Conservation (phyloP, 2,329 filamentous ascomycete species). For the Clathrospora elynae region DNA sequence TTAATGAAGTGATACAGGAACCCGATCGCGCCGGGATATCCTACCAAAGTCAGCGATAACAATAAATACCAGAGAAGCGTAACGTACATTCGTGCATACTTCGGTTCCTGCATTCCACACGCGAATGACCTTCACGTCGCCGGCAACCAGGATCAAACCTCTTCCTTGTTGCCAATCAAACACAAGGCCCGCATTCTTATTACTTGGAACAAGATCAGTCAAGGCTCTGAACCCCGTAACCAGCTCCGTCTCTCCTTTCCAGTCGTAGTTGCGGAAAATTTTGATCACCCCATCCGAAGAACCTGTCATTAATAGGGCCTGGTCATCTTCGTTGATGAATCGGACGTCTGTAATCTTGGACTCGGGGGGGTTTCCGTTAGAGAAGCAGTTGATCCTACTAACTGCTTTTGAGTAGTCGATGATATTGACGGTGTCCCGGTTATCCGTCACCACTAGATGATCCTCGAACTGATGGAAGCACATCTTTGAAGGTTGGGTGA, state of each 20-base stretch:
- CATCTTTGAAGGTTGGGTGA: constrained; percentile 87
- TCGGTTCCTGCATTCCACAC: constrained; percentile 96
- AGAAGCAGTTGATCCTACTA: constrained; percentile 85
- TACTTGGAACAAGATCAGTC: constrained; percentile 91
- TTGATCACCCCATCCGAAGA: constrained; percentile 94
- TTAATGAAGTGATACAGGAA: constrained; percentile 93
- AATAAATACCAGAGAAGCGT: neutral
- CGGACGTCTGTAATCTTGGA: constrained; percentile 93
- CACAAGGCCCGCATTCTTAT: constrained; percentile 91
- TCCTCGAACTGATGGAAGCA: constrained; percentile 98
- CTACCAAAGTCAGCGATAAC: constrained; percentile 39
- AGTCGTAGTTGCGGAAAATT: constrained; percentile 91
- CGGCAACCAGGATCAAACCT: constrained; percentile 90
- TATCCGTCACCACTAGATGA: constrained; percentile 90
- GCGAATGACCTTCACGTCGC: constrained; percentile 91
- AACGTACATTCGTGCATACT: constrained; percentile 74
- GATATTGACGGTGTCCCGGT: constrained; percentile 82
- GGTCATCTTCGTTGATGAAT: constrained; percentile 98
- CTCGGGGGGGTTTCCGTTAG: constrained; percentile 88
- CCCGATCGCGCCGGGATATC: constrained; percentile 95
- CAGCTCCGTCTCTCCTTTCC: constrained; percentile 74
- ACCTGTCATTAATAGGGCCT: constrained; percentile 90
- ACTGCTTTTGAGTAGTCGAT: constrained; percentile 71
- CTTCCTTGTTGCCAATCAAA: constrained; percentile 99
- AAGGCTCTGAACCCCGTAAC: constrained; percentile 90